phyloP scores from a whole-genome alignment of 2,329 filamentous ascomycete genomes.

The Penicillium fuscoglaucum region DNA sequence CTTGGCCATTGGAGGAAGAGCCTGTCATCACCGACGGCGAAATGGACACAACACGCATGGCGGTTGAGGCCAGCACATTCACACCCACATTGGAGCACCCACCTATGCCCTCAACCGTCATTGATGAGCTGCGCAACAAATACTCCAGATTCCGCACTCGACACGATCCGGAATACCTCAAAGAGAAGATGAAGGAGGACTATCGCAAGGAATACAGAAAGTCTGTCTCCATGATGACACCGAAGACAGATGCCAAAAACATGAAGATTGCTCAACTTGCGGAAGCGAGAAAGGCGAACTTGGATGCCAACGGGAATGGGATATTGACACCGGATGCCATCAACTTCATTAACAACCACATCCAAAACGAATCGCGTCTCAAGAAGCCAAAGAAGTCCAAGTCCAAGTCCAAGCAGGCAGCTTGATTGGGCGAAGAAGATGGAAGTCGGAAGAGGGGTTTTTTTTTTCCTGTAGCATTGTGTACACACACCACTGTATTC shows the following conservation, averaged over 20 bases:
- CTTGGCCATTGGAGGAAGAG: slow-evolving; percentile 66
- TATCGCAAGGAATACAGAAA: slow-evolving; percentile 47
- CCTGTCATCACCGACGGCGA: slow-evolving; percentile 56
- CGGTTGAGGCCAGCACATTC: slow-evolving; percentile 73
- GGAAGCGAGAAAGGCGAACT: slow-evolving; percentile 36
- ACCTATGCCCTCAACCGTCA: slow-evolving; percentile 74
- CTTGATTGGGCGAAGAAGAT: slow-evolving; percentile 8
- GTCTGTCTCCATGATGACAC: slow-evolving; percentile 50
- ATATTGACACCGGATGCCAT: slow-evolving; percentile 35
- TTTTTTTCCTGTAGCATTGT: slow-evolving; percentile 24
- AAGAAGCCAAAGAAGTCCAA: slow-evolving; percentile 7
- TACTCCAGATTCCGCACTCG: slow-evolving; percentile 79
- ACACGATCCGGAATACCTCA: slow-evolving; percentile 73
- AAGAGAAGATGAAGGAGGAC: slow-evolving; percentile 62
- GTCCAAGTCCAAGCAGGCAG: slow-evolving; percentile 15
- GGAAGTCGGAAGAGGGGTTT: not conserved
- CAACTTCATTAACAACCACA: slow-evolving; percentile 38
- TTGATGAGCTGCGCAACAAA: slow-evolving; percentile 82
- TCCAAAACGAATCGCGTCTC: slow-evolving; percentile 28
- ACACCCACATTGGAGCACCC: slow-evolving; percentile 72
- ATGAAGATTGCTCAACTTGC: slow-evolving; percentile 39
- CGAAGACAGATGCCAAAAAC: slow-evolving; percentile 45
- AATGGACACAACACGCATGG: slow-evolving; percentile 72
- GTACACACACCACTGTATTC: slow-evolving; percentile 32
- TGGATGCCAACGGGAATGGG: slow-evolving; percentile 42